phyloP scores from a whole-genome alignment of 306 rosid genomes.

The Vicia faba region DNA sequence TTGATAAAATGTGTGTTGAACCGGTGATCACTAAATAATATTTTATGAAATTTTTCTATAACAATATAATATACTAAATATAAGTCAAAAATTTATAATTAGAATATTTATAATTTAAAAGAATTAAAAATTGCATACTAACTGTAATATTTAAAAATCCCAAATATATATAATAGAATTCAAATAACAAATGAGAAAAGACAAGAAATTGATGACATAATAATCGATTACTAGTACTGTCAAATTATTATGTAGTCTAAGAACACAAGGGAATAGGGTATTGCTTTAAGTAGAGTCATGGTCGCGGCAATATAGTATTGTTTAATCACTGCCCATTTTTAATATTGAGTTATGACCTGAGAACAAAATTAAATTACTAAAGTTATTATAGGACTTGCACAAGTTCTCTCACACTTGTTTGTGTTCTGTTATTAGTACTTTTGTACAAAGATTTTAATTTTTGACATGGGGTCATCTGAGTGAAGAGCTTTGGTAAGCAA shows the following conservation, averaged over 20 bases:
- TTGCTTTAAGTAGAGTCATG: not conserved
- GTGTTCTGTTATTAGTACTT: not conserved
- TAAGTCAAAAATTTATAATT: not conserved
- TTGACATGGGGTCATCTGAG: not conserved
- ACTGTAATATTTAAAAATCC: not conserved
- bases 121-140: not conserved
- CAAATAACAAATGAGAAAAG: not conserved
- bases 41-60: not conserved
- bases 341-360: not conserved
- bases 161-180: not conserved
- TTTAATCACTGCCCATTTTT: constrained; percentile 3
- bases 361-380: not conserved
- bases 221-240: not conserved
- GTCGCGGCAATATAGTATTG: not conserved
- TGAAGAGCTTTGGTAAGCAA: not conserved
- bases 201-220: not conserved
- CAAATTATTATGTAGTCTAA: not conserved
- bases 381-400: not conserved
- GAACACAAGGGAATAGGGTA: not conserved
- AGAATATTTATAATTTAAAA: constrained; percentile 1
- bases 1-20: not conserved
- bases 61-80: not conserved
- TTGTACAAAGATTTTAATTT: constrained; percentile 1
- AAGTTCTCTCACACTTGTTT: not conserved
- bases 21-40: not conserved